Evolutionary conservation across 2,329 filamentous ascomycete genomes (phyloP).

Genomic region (Trichoderma aggressivum): DNA sequence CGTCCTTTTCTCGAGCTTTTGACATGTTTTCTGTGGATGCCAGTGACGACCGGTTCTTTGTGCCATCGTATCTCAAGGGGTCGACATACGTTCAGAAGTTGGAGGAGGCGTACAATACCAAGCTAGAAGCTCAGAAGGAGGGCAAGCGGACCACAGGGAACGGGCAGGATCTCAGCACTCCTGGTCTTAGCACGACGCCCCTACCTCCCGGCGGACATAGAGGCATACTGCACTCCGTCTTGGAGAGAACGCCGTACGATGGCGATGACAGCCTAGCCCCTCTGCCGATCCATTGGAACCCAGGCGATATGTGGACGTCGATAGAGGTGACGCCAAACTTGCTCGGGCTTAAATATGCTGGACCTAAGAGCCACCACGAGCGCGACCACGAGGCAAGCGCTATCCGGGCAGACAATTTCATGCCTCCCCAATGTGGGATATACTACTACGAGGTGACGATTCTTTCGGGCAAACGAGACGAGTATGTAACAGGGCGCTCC

Average conservation of each 20-base stretch:
- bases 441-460: constrained; percentile 83
- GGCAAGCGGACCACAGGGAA: constrained; percentile 29
- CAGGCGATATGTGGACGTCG: constrained; percentile 67
- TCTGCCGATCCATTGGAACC: constrained; percentile 80
- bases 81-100: constrained; percentile 77
- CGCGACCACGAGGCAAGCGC: constrained; percentile 73
- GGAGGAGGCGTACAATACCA: constrained; percentile 65
- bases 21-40: constrained; percentile 43
- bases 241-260: constrained; percentile 68
- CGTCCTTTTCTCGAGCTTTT: constrained; percentile 52
- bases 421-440: constrained; percentile 85
- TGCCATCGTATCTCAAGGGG: constrained; percentile 76
- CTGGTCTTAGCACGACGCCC: constrained; percentile 42
- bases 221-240: constrained; percentile 78
- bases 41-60: constrained; percentile 59
- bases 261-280: constrained; percentile 60
- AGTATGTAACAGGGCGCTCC: constrained; percentile 39
- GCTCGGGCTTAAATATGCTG: constrained; percentile 62
- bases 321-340: constrained; percentile 75
- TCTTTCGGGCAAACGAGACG: constrained; percentile 49
- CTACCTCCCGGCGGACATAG: constrained; percentile 56
- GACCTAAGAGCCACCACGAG: constrained; percentile 45
- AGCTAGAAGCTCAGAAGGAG: constrained; percentile 49
- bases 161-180: constrained; percentile 52
- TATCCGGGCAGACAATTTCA: constrained; percentile 77